These are phyloP conservation scores for Pyrus pyrifolia DNA, from an alignment of 306 rosid species.

Conservation along the genomic window DNA sequence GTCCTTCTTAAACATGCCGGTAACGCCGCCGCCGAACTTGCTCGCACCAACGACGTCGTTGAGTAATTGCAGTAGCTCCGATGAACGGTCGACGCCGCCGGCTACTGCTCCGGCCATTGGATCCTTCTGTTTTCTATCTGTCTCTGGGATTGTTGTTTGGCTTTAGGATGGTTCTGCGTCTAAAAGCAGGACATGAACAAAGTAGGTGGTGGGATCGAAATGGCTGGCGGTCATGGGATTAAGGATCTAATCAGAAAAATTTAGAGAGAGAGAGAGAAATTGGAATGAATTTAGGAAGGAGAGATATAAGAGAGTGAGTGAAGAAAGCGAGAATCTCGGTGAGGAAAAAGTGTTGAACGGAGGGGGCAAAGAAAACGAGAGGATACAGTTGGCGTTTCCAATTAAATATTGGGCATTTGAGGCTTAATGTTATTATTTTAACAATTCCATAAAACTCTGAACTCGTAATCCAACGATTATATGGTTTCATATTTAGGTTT, in stretches of 20 bases:
- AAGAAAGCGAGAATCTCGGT: constrained; percentile 11
- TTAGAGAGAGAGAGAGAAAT: background rate
- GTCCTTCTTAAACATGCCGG: constrained; percentile 57
- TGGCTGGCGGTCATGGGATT: constrained; percentile 9
- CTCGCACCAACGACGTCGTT: constrained; percentile 39
- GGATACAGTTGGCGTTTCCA: constrained; percentile 51
- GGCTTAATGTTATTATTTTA: too few relatives aligned
- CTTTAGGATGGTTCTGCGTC: background rate
- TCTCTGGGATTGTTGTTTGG: background rate
- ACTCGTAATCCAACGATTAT: too few relatives aligned
- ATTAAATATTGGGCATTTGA: background rate
- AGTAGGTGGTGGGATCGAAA: background rate
- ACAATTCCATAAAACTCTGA: too few relatives aligned
- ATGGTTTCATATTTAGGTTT: too few relatives aligned
- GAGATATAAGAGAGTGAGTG: constrained; percentile 7
- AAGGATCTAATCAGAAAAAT: background rate
- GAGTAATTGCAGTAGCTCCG: constrained; percentile 44
- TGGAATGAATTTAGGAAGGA: background rate
- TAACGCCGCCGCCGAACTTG: constrained; percentile 15
- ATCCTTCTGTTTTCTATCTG: background rate
- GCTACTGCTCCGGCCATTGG: constrained; percentile 53
- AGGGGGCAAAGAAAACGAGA: constrained; percentile 1
- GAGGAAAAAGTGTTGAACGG: background rate
- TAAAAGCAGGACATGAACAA: background rate
- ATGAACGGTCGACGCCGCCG: constrained; percentile 36